phyloP scores from a whole-genome alignment of 768 basidiomycete genomes.

The Russula abietina region DNA sequence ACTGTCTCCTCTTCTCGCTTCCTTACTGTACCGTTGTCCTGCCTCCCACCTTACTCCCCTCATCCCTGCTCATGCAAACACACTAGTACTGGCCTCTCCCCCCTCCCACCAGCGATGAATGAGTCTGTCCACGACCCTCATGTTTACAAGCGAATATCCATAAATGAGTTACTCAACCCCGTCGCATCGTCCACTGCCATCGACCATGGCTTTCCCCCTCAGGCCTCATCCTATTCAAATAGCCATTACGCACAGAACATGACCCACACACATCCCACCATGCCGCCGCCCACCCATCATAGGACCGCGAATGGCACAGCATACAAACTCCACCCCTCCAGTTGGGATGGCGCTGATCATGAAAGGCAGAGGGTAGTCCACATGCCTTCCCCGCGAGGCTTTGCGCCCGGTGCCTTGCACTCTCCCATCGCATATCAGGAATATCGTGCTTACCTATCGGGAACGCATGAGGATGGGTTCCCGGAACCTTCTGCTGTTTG shows the following conservation, averaged over 20 bases:
- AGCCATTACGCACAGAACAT: conserved; percentile 16
- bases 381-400: conserved; percentile 18
- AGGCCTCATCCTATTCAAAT: conserved; percentile 2
- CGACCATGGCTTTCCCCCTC: conserved; percentile 29
- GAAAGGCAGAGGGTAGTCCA: conserved; percentile 27
- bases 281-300: conserved; percentile 21
- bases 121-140: conserved; percentile 38
- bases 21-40: too few relatives aligned
- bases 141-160: conserved; percentile 43
- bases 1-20: not conserved
- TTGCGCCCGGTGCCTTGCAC: conserved; percentile 8
- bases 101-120: conserved; percentile 30
- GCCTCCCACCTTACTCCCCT: not conserved
- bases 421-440: conserved; percentile 29
- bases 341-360: conserved; percentile 44
- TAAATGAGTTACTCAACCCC: conserved; percentile 47
- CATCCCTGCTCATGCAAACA: not conserved
- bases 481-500: conserved; percentile 28
- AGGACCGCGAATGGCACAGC: conserved; percentile 24
- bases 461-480: conserved; percentile 25
- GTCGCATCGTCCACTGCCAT: conserved; percentile 34
- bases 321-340: conserved; percentile 58
- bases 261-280: conserved; percentile 23
- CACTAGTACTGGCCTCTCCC: not conserved
- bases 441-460: conserved; percentile 19